Evolutionary conservation across 164 flowering plant genomes (phyloP).

Genomic region (Nymphaea colorata): DNA sequence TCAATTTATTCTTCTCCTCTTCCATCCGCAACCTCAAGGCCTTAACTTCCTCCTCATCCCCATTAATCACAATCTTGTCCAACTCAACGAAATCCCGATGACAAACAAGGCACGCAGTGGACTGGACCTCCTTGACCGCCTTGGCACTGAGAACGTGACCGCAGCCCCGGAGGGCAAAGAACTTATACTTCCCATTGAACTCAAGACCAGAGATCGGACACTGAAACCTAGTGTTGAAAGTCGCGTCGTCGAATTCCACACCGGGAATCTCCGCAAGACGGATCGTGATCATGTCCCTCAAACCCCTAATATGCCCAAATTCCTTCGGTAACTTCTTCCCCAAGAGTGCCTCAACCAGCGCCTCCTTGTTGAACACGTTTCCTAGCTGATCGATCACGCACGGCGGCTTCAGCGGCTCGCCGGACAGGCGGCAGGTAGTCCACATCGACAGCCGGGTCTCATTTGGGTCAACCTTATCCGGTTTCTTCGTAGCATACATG

Average conservation of each 20-base stretch:
- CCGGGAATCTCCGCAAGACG: slow-evolving; percentile 41
- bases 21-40: slow-evolving; percentile 65
- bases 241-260: slow-evolving; percentile 8
- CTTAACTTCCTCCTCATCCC: slow-evolving; percentile 66
- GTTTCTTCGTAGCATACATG: slow-evolving; percentile 86
- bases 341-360: slow-evolving; percentile 67
- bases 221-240: slow-evolving; percentile 40
- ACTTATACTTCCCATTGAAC: slow-evolving; percentile 82
- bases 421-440: slow-evolving; percentile 64
- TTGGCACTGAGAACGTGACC: slow-evolving; percentile 97
- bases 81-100: slow-evolving; percentile 48
- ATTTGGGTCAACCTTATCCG: slow-evolving; percentile 89
- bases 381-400: slow-evolving; percentile 72
- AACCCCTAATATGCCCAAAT: slow-evolving; percentile 69
- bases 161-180: slow-evolving; percentile 54
- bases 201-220: slow-evolving; percentile 81
- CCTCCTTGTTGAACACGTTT: slow-evolving; percentile 75
- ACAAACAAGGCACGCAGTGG: slow-evolving; percentile 64
- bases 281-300: slow-evolving; percentile 73
- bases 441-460: slow-evolving; percentile 72
- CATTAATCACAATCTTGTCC: slow-evolving; percentile 81
- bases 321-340: slow-evolving; percentile 63
- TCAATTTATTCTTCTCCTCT: slow-evolving; percentile 42
- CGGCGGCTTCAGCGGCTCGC: slow-evolving; percentile 67
- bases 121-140: slow-evolving; percentile 86